Conservation (phyloP, 768 basidiomycete species). For the Panaeolus cyanescens region DNA sequence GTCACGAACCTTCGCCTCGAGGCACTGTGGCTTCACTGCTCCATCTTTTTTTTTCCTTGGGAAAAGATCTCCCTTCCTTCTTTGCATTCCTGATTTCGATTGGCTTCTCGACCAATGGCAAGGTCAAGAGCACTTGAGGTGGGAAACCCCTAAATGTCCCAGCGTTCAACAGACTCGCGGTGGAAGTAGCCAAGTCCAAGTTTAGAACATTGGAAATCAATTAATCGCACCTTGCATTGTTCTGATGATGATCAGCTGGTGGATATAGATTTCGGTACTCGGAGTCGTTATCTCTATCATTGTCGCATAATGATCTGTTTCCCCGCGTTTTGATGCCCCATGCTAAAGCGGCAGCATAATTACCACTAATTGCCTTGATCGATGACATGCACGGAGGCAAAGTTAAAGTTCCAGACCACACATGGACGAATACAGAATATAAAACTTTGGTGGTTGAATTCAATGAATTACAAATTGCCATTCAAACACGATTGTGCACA, state of each 20-base stretch:
- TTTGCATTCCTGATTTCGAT: background rate
- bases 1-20: background rate
- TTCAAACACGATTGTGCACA: background rate
- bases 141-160: background rate
- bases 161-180: background rate
- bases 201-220: background rate
- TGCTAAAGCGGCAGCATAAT: background rate
- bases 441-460: too few relatives aligned
- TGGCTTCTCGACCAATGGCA: background rate
- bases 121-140: background rate
- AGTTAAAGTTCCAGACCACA: too few relatives aligned
- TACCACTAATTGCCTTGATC: background rate
- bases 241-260: background rate
- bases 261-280: background rate
- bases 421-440: too few relatives aligned
- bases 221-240: background rate
- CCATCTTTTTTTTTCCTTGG: background rate
- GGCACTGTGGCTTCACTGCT: background rate
- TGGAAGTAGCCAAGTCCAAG: background rate
- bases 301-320: background rate
- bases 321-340: background rate
- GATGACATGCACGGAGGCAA: background rate
- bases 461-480: too few relatives aligned
- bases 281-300: constrained; percentile 2
- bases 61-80: background rate